Evolutionary conservation across 768 basidiomycete genomes (phyloP), one percentile per base, ranked within the genome.

Genomic region (Leccinum fibrillosum): DNA sequence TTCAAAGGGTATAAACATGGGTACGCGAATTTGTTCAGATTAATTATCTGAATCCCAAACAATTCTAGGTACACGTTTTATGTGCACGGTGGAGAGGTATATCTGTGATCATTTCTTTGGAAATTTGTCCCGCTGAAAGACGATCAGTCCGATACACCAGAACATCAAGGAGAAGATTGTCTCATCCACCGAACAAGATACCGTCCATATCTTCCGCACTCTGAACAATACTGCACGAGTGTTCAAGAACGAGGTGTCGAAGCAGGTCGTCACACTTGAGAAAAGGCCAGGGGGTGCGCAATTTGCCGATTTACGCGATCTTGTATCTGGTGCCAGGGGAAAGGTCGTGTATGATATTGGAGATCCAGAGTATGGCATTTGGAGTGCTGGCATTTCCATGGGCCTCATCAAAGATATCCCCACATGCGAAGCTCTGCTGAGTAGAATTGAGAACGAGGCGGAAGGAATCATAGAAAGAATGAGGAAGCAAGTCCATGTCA

Each of bases 131-230:
- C 17, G 32, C 42, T 61, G 34, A 51, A 35, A 58, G 12, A 37
- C 48, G n/a, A 32, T n/a, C 53, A 90, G 90, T 55, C 86, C 90
- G 13, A 92, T 94, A 55, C 94, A 96, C 71, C 81, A 89, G 59
- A 89, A 85, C 61, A 91, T 98, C 80, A 97, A 98, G 71, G 80
- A 94, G 54, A 89, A 84, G 72, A 96, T 97, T 49, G 88, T 97
- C 35, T 78, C 82, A 13, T 88, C 92, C 12, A 85, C 81, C 1
- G 95, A 97, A 71, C 80, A 81, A 55, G 91, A 94, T 70, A 93
- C 93, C 0, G 70, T 89, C 2, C 94, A 95, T 72, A 94, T 97
- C 64, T 94, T 97, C 80, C 84, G 94, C 52, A 93, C 90, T 1
- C 73, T 96, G 49, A 79, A 81, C 67, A 92, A 94, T 68, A 92